These are phyloP conservation scores for Colletotrichum eleusines DNA, from an alignment of 2,329 filamentous ascomycete species.

Conservation along the genomic window DNA sequence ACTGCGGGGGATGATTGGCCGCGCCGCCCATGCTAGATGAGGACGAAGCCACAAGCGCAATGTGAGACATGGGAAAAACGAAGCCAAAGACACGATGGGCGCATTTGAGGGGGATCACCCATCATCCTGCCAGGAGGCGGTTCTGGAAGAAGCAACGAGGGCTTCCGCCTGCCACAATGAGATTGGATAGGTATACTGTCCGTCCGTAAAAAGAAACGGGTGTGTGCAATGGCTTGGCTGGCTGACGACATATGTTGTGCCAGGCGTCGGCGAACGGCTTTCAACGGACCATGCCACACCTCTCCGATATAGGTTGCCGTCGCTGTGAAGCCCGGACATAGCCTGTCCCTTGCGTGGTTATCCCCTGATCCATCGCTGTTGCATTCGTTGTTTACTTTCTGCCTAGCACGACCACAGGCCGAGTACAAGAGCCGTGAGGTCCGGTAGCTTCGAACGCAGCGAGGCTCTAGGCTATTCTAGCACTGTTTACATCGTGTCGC, in stretches of 20 bases:
- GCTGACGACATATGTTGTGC: slow-evolving; percentile 15
- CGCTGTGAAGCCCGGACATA: slow-evolving; percentile 26
- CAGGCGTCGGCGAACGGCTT: slow-evolving; percentile 4
- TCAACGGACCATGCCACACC: background rate
- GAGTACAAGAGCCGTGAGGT: slow-evolving; percentile 7
- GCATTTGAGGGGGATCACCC: slow-evolving; percentile 25
- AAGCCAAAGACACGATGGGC: slow-evolving; percentile 31
- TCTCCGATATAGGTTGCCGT: slow-evolving; percentile 30
- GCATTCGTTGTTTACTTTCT: slow-evolving; percentile 9
- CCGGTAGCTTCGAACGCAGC: slow-evolving; percentile 22
- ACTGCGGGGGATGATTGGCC: slow-evolving; percentile 29
- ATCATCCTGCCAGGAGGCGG: slow-evolving; percentile 20
- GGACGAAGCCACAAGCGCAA: slow-evolving; percentile 35
- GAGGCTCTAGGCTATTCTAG: slow-evolving; percentile 36
- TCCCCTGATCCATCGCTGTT: slow-evolving; percentile 22
- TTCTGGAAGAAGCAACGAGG: slow-evolving; percentile 32
- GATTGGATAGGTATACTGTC: slow-evolving; percentile 11
- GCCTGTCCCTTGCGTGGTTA: slow-evolving; percentile 20
- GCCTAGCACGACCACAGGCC: background rate
- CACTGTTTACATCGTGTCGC: slow-evolving; percentile 36
- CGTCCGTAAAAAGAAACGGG: background rate
- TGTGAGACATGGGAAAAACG: slow-evolving; percentile 26
- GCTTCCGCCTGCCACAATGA: slow-evolving; percentile 30
- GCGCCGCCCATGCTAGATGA: slow-evolving; percentile 24
- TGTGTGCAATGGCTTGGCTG: slow-evolving; percentile 18